Base-by-base conservation (phyloP, 352 stramenopile species). In the Phytophthora ohioensis region DNA sequence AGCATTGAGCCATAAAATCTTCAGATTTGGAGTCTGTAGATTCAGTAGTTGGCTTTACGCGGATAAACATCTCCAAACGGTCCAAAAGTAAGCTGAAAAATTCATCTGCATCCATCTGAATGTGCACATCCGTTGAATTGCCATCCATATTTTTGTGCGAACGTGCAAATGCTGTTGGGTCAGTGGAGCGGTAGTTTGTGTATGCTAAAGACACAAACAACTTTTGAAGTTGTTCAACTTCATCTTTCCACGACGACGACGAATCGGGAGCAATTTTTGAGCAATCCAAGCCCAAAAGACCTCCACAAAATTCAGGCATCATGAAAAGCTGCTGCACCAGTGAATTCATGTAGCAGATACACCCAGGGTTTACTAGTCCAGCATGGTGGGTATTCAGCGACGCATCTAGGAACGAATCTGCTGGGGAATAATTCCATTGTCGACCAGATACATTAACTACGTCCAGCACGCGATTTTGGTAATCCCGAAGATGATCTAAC, bases 301-400 rank as follows among this genome's bases (percentile, higher is more conserved):
- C 80, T 5, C 75, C 47, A 21, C 81, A 78, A 59, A 98, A 97
- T 1, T 39, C 56, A 0, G 86, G 82, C 49, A 85, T 80, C 72
- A 91, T 88, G 52, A 94, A 99, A 42, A 99, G 81, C 65, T 99
- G 96, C 69, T 99, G 98, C 3, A 99, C 73, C 0, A 99, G 81
- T 0, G 96, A 97, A 78, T 99, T 99, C 97, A 99, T 99, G 85
- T 99, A 99, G 83, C 98, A 99, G 9, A 98, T 99, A 64, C 97
- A 99, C 7, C 98, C 98, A 49, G 98, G 97, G 69, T 99, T 99
- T 45, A 97, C 91, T 1, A 99, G 79, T 7, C 97, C 98, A 45
- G 88, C 88, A 11, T 87, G 79, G 1, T 59, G n/a, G 12, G 70
- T 73, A 3, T 48, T 79, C 17, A 62, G 67, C 12, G 48, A 39